Base-by-base conservation (phyloP, 768 basidiomycete genomes). In the Astraeus odoratus region DNA sequence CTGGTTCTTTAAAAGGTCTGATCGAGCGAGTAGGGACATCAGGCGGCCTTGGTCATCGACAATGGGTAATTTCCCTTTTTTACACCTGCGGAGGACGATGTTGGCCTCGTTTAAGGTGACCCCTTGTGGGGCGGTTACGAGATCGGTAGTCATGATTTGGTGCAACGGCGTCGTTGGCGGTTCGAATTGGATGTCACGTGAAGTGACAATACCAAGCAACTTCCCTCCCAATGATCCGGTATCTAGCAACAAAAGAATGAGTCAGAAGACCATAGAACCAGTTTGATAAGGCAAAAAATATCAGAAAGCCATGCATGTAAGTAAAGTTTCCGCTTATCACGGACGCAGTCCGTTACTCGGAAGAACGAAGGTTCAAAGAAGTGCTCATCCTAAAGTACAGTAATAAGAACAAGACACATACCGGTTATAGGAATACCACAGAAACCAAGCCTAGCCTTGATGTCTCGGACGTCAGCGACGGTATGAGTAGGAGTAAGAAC, bases 1-100 rank as follows among this genome's bases (percentile, higher is more conserved):
- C 62, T 96, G 90, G 68, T 95, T 96, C 68, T 99, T 98, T 61
- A 98, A 80, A 39, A 99, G 75, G 66, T 99, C 95, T 40, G 94
- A 97, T 46, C 94, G 92, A 2, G 95, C 92, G 45, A 99, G 83
- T 52, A 99, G 89, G 16, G 85, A 81, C 23, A 77, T 71, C 44
- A 91, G 81, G 47, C 78, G 70, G 39, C 84, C 83, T 37, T 76
- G 57, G 8, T 61, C 50, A 64, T 90, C 81, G 53, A 89, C 70
- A 58, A 90, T 82, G 27, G 94, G 96, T 2, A 98, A 81, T 63
- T 99, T 99, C 42, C 96, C 96, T 73, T 96, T 98, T 65, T 98
- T 98, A 23, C 86, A 95, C 63, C 89, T 83, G 31, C 94, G 91
- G 19, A 99, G 83, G 58, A 99, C 86, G 60, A 81, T 72, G 72